These are phyloP conservation scores for Nemania bipapillata DNA, from an alignment of 2,329 filamentous ascomycete genomes.

Conservation along the genomic window DNA sequence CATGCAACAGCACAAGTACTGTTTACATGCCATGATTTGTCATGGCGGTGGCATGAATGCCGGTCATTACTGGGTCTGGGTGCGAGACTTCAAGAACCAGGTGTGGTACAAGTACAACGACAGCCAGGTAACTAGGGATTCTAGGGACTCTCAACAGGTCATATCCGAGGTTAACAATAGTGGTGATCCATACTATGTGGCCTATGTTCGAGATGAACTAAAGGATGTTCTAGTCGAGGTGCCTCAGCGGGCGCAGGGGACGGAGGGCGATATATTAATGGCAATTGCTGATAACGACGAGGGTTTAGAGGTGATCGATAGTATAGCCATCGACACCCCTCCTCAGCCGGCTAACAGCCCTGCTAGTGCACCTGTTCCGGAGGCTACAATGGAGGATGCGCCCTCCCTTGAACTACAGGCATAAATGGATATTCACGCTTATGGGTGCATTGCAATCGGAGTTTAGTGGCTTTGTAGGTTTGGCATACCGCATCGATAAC, in stretches of 20 bases:
- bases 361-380: slow-evolving; percentile 14
- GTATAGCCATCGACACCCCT: slow-evolving; percentile 41
- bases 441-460: slow-evolving; percentile 26
- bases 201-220: slow-evolving; percentile 78
- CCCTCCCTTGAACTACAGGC: slow-evolving; percentile 6
- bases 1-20: slow-evolving; percentile 75
- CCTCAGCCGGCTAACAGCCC: slow-evolving; percentile 34
- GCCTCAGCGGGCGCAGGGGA: slow-evolving; percentile 52
- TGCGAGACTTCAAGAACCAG: slow-evolving; percentile 83
- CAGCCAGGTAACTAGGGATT: slow-evolving; percentile 75
- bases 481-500: slow-evolving; percentile 6
- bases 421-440: slow-evolving; percentile 15
- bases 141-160: slow-evolving; percentile 72
- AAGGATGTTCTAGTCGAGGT: slow-evolving; percentile 65
- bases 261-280: slow-evolving; percentile 10
- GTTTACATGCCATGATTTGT: slow-evolving; percentile 90
- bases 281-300: slow-evolving; percentile 37
- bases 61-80: slow-evolving; percentile 98
- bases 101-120: slow-evolving; percentile 97
- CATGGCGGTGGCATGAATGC: slow-evolving; percentile 78
- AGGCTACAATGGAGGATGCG: slow-evolving; percentile 24
- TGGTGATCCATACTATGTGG: slow-evolving; percentile 84
- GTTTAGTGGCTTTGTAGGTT: slow-evolving; percentile 24
- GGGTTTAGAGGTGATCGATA: slow-evolving; percentile 49
- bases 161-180: slow-evolving; percentile 72